Base-by-base conservation (phyloP, 169 alveolate genomes). In the Sarcocystis neurona region DNA sequence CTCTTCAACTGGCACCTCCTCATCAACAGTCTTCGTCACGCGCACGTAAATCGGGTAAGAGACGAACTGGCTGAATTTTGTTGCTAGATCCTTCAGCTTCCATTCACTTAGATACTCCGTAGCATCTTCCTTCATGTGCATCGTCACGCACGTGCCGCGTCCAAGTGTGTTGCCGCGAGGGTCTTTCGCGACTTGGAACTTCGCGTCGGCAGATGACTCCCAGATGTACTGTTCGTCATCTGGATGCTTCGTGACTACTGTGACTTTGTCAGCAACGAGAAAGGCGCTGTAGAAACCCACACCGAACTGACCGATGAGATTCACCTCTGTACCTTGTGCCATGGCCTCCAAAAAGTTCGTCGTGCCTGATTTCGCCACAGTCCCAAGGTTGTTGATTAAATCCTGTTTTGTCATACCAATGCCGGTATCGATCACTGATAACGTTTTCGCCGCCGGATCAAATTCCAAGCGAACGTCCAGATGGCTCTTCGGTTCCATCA, bases 251-350 rank as follows among this genome's bases (percentile, higher is more conserved):
- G 99, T 95, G 78, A 97, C 95, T 27, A 99, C 99, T 0, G 97
- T 94, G 10, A 99, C 99, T 88, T 97, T 96, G 92, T 99, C 99
- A 47, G 99, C 99, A 63, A 98, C 99, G 89, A 99, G 95, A 97
- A 97, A 99, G 70, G 99, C 97, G 58, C 99, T 97, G 96, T 99
- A 99, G 95, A 99, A 99, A 46, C 99, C 99, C 47, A 99, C 99
- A 84, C 99, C 99, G 92, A 99, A 99, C 95, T 99, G 99, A 27
- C 99, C 99, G 85, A 99, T 98, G 87, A 99, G 95, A 92, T 97
- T 97, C 89, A 98, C 95, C 80, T 97, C 98, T 37, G n/a, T 85
- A 30, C 96, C 96, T 92, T 97, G 97, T 18, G 99, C 96, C 47
- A 99, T 96, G 37, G 99, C 98, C 90, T 98, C 99, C 82, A 99